Evolutionary conservation across 208 protist genomes (phyloP), one percentile per base, ranked within the genome.

Genomic region (Trichomonas gallinae): DNA sequence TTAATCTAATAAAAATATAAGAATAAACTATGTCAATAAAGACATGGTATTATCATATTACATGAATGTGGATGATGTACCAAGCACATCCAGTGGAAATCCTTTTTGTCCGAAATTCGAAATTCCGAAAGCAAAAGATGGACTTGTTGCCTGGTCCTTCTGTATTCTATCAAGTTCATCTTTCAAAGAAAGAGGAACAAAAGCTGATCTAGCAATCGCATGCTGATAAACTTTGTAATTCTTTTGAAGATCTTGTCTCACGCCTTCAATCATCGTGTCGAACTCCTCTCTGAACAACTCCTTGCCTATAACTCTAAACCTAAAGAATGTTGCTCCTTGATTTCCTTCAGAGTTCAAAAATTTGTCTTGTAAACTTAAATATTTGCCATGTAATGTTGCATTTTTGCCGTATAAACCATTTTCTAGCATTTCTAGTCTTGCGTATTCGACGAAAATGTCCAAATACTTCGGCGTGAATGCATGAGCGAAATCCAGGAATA

Each of bases 401-500:
- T 46, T 46, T 11, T 89, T n/a, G 11, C 23, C 36, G 8, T 38
- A 34, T 8, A 46, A 31, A 0, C 87, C 87, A 17, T 93, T 88
- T 10, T 44, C 23, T 1, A 91, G 89, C 15, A 96, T 49, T n/a
- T 98, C 96, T 13, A 98, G 96, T 17, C 98, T 38, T 3, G 98
- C 81, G 72, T 97, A 97, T 96, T 98, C 98, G 48, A 98, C 97
- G 91, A 98, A 98, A 31, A 98, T 98, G 96, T 98, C 98, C 63
- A 98, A 98, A 97, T 98, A 98, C 97, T 98, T 98, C 23, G 98
- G 98, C 63, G 98, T 98, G 96, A 98, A 98, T 91, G 98, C 97
- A 42, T 98, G 98, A 10, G 98, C 98, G 96, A 98, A 98, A 26
- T 98, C 88, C 2, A 98, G 97, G 96, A 97, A 98, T 63, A 96